These are phyloP conservation scores for Nannochloris sp. DNA, from an alignment of 139 green algal genomes.

Conservation along the genomic window DNA sequence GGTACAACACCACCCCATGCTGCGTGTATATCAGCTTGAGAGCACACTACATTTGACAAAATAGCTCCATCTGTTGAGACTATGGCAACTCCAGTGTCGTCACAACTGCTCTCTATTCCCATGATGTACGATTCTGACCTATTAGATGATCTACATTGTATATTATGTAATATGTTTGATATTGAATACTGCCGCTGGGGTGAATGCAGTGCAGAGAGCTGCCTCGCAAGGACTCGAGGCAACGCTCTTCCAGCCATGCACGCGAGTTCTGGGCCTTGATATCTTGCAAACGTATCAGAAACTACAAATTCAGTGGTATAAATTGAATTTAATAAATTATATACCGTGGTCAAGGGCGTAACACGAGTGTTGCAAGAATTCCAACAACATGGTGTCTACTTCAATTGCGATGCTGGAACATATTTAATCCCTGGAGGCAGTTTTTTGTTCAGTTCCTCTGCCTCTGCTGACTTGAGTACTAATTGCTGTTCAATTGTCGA, in stretches of 20 bases:
- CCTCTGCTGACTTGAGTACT: slow-evolving; percentile 2
- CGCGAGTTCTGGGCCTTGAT: too few relatives aligned
- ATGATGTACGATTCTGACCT: slow-evolving; percentile 51
- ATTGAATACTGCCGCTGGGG: background rate
- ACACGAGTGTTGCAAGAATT: too few relatives aligned
- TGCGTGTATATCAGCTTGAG: slow-evolving; percentile 84
- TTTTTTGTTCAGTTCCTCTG: slow-evolving; percentile 8
- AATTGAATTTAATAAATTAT: too few relatives aligned
- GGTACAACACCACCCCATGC: slow-evolving; percentile 92
- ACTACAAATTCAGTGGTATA: too few relatives aligned
- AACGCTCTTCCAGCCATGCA: too few relatives aligned
- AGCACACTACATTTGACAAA: slow-evolving; percentile 65
- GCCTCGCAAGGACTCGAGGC: too few relatives aligned
- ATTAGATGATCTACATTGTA: background rate
- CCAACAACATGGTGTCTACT: background rate
- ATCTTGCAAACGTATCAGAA: too few relatives aligned
- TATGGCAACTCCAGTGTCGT: slow-evolving; percentile 90
- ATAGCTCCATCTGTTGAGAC: slow-evolving; percentile 62
- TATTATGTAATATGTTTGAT: background rate
- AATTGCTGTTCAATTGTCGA: slow-evolving; percentile 4
- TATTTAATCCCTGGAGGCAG: slow-evolving; percentile 8
- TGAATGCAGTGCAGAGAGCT: background rate
- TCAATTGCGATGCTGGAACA: slow-evolving; percentile 1
- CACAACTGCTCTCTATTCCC: slow-evolving; percentile 92
- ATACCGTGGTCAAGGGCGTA: too few relatives aligned